These are phyloP conservation scores for Trypanosoma vivax DNA, from an alignment of 208 protist genomes.

Conservation along the genomic window DNA sequence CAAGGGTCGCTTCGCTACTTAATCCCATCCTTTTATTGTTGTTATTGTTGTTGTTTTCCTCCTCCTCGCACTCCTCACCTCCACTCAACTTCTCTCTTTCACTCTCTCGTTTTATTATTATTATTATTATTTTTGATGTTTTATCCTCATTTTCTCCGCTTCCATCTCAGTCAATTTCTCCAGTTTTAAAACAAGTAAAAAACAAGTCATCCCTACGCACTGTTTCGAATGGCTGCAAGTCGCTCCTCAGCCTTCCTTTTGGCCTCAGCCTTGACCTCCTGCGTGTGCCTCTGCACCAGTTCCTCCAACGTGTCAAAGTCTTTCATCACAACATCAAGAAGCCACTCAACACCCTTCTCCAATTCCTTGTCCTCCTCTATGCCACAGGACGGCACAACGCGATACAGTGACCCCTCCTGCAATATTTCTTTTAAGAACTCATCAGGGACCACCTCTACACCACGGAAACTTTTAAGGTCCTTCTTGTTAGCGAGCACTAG, in stretches of 20 bases:
- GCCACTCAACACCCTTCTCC: conserved; percentile 82
- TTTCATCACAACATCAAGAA: conserved; percentile 57
- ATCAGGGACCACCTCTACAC: conserved; percentile 71
- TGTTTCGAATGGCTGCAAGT: conserved; percentile 40
- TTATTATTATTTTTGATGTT: not conserved
- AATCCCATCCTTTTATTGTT: too few relatives aligned
- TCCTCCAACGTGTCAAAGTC: conserved; percentile 47
- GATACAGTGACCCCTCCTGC: conserved; percentile 31
- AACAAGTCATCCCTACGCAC: not conserved
- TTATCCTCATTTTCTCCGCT: not conserved
- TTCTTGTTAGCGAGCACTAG: conserved; percentile 99
- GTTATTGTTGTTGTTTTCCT: too few relatives aligned
- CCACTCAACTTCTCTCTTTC: too few relatives aligned
- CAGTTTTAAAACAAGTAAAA: not conserved
- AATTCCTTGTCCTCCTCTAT: conserved; percentile 71
- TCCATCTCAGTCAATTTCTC: too few relatives aligned
- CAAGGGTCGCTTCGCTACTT: too few relatives aligned
- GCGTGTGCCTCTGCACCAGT: conserved; percentile 59
- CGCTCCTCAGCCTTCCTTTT: conserved; percentile 56
- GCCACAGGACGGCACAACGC: conserved; percentile 64
- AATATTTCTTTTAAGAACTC: conserved; percentile 54
- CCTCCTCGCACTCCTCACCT: too few relatives aligned
- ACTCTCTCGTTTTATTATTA: too few relatives aligned
- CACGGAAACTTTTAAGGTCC: conserved; percentile 89
- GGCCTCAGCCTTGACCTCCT: conserved; percentile 59